A percentile compares a stretch with the other conserved stretches of the same genome.
Evolutionary conservation across 2,329 filamentous ascomycete species (phyloP).

Genomic region (Colletotrichum sidae): DNA sequence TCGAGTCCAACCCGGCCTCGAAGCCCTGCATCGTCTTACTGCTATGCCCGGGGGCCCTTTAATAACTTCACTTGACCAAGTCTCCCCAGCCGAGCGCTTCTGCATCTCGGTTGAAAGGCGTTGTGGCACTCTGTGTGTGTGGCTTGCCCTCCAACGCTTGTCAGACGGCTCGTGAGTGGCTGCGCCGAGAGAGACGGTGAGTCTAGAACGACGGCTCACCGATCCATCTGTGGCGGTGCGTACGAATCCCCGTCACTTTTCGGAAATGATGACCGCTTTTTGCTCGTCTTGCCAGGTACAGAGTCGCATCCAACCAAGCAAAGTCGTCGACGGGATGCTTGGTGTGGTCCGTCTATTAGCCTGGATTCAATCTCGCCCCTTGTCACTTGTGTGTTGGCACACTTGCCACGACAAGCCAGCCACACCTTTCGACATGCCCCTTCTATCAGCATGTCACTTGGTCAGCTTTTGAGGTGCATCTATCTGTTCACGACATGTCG

Average conservation of each 20-base stretch:
- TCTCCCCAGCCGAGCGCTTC: slow-evolving; percentile 12
- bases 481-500: no score
- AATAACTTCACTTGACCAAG: slow-evolving; percentile 15
- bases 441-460: neutral
- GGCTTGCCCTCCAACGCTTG: slow-evolving; percentile 16
- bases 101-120: neutral
- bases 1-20: slow-evolving; percentile 14
- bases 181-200: neutral
- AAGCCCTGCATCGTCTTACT: slow-evolving; percentile 19
- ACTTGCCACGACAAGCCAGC: slow-evolving; percentile 36
- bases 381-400: neutral
- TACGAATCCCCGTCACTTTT: slow-evolving; percentile 25
- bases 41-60: slow-evolving; percentile 23
- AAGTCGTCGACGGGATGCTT: slow-evolving; percentile 14
- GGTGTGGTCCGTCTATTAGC: slow-evolving; percentile 18
- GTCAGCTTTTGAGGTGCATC: no score
- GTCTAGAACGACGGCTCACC: slow-evolving; percentile 23
- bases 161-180: slow-evolving; percentile 15
- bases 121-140: slow-evolving; percentile 11
- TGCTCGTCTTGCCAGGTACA: slow-evolving; percentile 25
- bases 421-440: slow-evolving; percentile 19
- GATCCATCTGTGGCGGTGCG: slow-evolving; percentile 31
- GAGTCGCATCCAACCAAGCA: slow-evolving; percentile 21
- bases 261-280: slow-evolving; percentile 37
- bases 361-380: slow-evolving; percentile 4